Evolutionary conservation across 495 filamentous ascomycete species (phyloP).

Genomic region (Xylaria telfairii): DNA sequence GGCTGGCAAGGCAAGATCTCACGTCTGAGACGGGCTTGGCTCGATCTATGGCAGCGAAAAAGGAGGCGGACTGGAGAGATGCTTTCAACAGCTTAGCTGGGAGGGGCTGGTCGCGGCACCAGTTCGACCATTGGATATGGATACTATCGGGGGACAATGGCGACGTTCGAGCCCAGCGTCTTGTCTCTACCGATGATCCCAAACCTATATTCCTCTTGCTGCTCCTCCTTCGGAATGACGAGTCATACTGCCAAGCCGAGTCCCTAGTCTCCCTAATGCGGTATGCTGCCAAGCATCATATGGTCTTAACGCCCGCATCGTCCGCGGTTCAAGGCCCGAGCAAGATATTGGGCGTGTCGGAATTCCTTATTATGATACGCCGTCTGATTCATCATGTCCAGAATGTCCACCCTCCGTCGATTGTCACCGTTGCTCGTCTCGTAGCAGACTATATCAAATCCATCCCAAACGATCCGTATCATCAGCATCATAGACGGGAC

Average conservation of each 20-base stretch:
- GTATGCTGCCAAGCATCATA: constrained; percentile 41
- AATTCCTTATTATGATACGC: constrained; percentile 42
- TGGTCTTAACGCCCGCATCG: constrained; percentile 16
- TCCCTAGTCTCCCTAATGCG: constrained; percentile 40
- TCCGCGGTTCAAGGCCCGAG: not conserved
- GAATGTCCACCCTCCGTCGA: constrained; percentile 41
- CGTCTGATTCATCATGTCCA: constrained; percentile 42
- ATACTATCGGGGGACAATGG: constrained; percentile 44
- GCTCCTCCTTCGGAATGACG: constrained; percentile 42
- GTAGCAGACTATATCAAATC: constrained; percentile 42
- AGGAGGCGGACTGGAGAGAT: constrained; percentile 38
- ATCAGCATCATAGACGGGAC: constrained; percentile 12
- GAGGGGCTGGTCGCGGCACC: constrained; percentile 34
- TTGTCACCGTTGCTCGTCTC: constrained; percentile 43
- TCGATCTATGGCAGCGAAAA: constrained; percentile 28
- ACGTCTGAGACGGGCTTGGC: constrained; percentile 23
- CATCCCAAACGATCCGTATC: constrained; percentile 29
- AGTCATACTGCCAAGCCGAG: constrained; percentile 34
- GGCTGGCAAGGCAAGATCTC: constrained; percentile 39
- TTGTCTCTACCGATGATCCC: constrained; percentile 38
- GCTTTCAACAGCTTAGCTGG: constrained; percentile 32
- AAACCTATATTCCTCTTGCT: constrained; percentile 49
- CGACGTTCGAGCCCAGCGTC: constrained; percentile 42
- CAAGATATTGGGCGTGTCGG: constrained; percentile 32
- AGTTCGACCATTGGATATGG: constrained; percentile 50